phyloP scores from a whole-genome alignment of 1,284 basidiomycete genomes.

The Lentinula novae-zelandiae region DNA sequence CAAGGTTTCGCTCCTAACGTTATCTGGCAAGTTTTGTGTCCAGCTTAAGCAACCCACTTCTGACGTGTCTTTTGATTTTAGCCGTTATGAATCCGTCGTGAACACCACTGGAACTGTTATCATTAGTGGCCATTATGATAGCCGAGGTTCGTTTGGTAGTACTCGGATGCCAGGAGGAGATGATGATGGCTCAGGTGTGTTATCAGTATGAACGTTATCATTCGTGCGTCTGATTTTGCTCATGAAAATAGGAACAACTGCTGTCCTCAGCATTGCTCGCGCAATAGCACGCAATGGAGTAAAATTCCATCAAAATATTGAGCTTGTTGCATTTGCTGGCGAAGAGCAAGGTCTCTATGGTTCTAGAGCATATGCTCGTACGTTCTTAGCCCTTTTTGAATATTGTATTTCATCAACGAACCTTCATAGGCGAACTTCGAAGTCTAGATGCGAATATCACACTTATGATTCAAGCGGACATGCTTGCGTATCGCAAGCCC shows the following conservation, averaged over 20 bases:
- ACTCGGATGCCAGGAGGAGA: constrained; percentile 58
- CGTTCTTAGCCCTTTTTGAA: constrained; percentile 21
- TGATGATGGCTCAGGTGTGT: constrained; percentile 14
- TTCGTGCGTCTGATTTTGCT: neutral
- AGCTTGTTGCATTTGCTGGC: constrained; percentile 67
- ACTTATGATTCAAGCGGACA: constrained; percentile 85
- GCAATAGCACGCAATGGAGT: constrained; percentile 61
- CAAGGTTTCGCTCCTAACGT: constrained; percentile 80
- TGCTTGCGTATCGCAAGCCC: constrained; percentile 76
- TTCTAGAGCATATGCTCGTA: constrained; percentile 64
- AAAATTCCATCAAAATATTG: constrained; percentile 63
- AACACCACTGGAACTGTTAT: constrained; percentile 61
- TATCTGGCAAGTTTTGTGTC: constrained; percentile 53
- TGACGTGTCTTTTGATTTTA: constrained; percentile 22
- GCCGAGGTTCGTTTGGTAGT: constrained; percentile 79
- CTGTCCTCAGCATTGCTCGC: constrained; percentile 73
- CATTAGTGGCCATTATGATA: constrained; percentile 83
- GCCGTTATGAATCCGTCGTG: constrained; percentile 49
- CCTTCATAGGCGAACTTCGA: constrained; percentile 48
- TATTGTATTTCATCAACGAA: neutral
- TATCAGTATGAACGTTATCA: constrained; percentile 17
- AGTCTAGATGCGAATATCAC: constrained; percentile 61
- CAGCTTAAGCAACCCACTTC: neutral
- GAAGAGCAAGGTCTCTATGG: constrained; percentile 71
- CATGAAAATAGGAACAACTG: constrained; percentile 41